Evolutionary conservation across 495 filamentous ascomycete species (phyloP).

Genomic region (Hypoxylon fragiforme): DNA sequence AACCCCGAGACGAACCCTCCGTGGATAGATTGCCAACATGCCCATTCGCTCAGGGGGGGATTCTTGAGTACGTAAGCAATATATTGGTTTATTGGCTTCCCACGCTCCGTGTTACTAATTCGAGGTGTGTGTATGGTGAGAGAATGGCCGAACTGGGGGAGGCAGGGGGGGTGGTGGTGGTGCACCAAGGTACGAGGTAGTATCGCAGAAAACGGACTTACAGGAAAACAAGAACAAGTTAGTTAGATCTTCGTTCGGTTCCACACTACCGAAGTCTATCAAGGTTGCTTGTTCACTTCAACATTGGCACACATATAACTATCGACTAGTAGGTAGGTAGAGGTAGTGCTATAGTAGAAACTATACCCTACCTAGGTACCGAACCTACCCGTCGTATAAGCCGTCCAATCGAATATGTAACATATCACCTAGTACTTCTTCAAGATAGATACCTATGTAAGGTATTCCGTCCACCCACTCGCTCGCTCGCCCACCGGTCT

Average conservation of each 20-base stretch:
- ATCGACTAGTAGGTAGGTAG: no score
- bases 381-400: neutral
- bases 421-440: conserved; percentile 11
- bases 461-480: neutral
- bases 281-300: no score
- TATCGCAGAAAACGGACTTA: conserved; percentile 14
- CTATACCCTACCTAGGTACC: neutral
- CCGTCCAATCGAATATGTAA: conserved; percentile 1
- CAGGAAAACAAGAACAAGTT: neutral
- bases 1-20: neutral
- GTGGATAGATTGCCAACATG: no score
- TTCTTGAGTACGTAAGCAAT: conserved; percentile 23
- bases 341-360: no score
- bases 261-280: conserved; percentile 24
- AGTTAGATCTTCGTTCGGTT: conserved; percentile 4
- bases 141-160: no score
- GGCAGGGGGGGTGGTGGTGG: neutral
- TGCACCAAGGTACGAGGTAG: conserved; percentile 1
- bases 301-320: no score
- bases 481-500: conserved; percentile 22
- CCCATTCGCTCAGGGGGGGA: conserved; percentile 2
- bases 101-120: conserved; percentile 23
- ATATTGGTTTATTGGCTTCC: conserved; percentile 14
- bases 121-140: no score
- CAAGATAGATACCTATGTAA: no score